Base-by-base conservation (phyloP, 2,329 filamentous ascomycete species). In the Phialophora tarda region DNA sequence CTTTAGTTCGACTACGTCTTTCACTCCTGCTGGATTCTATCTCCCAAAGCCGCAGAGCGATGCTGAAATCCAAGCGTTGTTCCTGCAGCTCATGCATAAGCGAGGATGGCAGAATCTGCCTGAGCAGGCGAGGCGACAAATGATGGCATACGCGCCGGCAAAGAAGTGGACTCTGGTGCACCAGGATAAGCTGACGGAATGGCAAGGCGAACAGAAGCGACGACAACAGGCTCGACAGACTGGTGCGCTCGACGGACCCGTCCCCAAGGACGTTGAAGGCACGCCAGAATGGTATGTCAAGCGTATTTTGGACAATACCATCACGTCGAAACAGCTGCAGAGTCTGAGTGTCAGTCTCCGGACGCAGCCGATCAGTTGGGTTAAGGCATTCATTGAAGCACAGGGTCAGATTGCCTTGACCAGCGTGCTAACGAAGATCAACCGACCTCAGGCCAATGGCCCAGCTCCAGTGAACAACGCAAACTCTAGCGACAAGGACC, bases 131-230 rank as follows among this genome's bases (percentile, higher is more conserved):
- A 88, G 91, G 72, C 86, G 94, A 68, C 95, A 98, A 82, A 98
- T 99, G 94, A 87, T 95, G 80, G 93, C 93, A 44, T 98, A 99
- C 77, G 92, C 93, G 14, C 87, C 95, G 8, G 87, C 89, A 71
- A 98, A 98, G 84, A 99, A 98, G 80, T 99, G 95, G 95, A 97
- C 93, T 1, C 82, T 99, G 66, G 91, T 99, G 59, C 91, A 98
- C 77, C 94, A 99, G 79, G 95, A 99, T 80, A 90, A 92, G 69
- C 84, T 99, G 73, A 92, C 92, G 6, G 94, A 98, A 79, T 91
- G 89, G 85, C 93, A 98, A 82, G 92, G 93, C 50, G 94, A 98
- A 76, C 92, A 97, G 79, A 97, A 94, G 79, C 88, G 93, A 72
- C 85, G 91, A 72, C 87, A 89, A 73, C 91, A 91, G 61, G 87